Conservation (phyloP, 441 rosid genomes). For the Omphalea diandra region DNA sequence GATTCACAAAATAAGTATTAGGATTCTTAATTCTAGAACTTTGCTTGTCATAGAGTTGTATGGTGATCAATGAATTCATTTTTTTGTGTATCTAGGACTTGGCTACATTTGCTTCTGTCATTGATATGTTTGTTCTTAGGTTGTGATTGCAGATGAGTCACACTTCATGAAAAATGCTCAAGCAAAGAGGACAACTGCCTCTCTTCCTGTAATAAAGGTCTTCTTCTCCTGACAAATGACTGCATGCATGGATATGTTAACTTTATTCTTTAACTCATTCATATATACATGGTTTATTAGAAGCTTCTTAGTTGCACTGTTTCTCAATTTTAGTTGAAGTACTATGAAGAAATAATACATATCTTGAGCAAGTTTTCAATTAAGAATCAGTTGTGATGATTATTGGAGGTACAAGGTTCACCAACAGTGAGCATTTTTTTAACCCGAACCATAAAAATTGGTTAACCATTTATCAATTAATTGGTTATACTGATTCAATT, state of each 20-base stretch:
- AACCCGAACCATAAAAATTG: not conserved
- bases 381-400: not conserved
- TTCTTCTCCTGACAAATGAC: constrained; percentile 21
- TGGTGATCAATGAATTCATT: not conserved
- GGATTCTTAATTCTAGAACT: too few relatives aligned
- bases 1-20: too few relatives aligned
- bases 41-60: not conserved
- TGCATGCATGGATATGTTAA: constrained; percentile 15
- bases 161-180: constrained; percentile 95
- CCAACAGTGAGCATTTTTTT: not conserved
- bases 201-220: constrained; percentile 93
- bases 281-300: not conserved
- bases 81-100: constrained; percentile 1
- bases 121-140: constrained; percentile 43
- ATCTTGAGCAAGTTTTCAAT: constrained; percentile 1
- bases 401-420: not conserved
- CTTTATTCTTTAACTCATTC: constrained; percentile 8
- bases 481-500: too few relatives aligned
- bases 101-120: constrained; percentile 23
- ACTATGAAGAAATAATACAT: not conserved
- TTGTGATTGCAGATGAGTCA: constrained; percentile 98
- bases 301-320: not conserved
- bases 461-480: not conserved
- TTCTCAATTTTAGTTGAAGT: not conserved
- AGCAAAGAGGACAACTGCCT: constrained; percentile 88